Evolutionary conservation across 225 moss, liverwort and hornwort genomes (phyloP).

Genomic region (Climacium dendroides): DNA sequence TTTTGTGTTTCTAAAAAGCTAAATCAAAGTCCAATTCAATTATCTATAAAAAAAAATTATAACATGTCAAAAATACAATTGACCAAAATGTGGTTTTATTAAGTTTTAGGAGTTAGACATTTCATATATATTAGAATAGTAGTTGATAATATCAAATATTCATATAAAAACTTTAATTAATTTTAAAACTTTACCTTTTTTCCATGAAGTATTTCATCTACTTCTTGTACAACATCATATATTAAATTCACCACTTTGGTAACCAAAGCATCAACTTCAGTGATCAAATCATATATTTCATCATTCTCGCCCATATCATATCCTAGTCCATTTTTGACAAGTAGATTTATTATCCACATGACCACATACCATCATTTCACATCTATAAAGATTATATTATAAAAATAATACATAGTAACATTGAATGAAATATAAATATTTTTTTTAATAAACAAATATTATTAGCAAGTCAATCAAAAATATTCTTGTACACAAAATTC

Average conservation of each 20-base stretch:
- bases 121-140: not conserved
- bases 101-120: too few relatives aligned
- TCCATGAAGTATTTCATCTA: conserved; percentile 11
- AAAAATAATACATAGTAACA: not conserved
- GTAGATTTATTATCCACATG: not conserved
- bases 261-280: conserved; percentile 24
- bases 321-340: not conserved
- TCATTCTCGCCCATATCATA: not conserved
- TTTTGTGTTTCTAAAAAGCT: not conserved
- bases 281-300: conserved; percentile 15
- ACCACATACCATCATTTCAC: not conserved
- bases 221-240: conserved; percentile 11
- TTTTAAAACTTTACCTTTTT: not conserved
- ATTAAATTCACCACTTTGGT: conserved; percentile 16
- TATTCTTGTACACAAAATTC: not conserved
- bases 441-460: too few relatives aligned
- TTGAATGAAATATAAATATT: too few relatives aligned
- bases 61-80: too few relatives aligned
- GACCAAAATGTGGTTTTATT: not conserved
- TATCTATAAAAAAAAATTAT: too few relatives aligned
- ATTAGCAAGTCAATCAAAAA: not conserved
- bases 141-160: not conserved
- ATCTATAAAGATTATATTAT: not conserved
- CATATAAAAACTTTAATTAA: not conserved
- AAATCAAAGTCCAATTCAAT: too few relatives aligned